Conservation (phyloP, 2,329 filamentous ascomycete genomes). For the Cyclaneusma minus region DNA sequence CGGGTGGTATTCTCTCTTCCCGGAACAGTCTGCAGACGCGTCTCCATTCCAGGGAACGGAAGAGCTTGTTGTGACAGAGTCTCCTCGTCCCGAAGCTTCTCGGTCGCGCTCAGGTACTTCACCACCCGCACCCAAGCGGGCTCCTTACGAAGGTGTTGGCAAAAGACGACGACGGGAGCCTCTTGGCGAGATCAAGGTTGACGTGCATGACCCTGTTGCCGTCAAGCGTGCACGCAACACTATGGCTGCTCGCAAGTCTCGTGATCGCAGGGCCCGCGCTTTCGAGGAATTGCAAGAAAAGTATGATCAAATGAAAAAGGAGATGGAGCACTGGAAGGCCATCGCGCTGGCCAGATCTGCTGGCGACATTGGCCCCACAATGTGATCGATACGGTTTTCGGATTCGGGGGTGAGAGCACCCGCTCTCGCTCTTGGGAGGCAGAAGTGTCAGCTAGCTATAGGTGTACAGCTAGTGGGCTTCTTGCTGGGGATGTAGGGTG, state of each 20-base stretch:
- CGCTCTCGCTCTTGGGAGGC: neutral
- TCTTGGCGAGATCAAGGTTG: constrained; percentile 62
- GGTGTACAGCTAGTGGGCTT: too few species aligned
- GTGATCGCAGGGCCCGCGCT: constrained; percentile 68
- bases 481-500: too few species aligned
- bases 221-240: constrained; percentile 92
- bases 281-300: constrained; percentile 59
- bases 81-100: constrained; percentile 22
- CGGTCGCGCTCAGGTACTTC: constrained; percentile 23
- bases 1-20: constrained; percentile 64
- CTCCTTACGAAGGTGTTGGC: constrained; percentile 56
- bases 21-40: constrained; percentile 17
- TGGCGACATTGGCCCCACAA: neutral
- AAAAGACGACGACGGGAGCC: constrained; percentile 68
- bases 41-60: constrained; percentile 21
- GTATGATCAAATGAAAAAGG: constrained; percentile 53
- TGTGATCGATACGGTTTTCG: neutral
- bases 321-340: constrained; percentile 49
- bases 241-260: constrained; percentile 82
- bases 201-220: constrained; percentile 58
- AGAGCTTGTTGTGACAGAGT: constrained; percentile 31
- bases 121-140: constrained; percentile 37
- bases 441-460: neutral
- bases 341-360: constrained; percentile 12
- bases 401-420: too few species aligned